These are phyloP conservation scores for Saksenaea oblongispora DNA, from an alignment of 371 early-diverging fungal genomes.

Conservation along the genomic window DNA sequence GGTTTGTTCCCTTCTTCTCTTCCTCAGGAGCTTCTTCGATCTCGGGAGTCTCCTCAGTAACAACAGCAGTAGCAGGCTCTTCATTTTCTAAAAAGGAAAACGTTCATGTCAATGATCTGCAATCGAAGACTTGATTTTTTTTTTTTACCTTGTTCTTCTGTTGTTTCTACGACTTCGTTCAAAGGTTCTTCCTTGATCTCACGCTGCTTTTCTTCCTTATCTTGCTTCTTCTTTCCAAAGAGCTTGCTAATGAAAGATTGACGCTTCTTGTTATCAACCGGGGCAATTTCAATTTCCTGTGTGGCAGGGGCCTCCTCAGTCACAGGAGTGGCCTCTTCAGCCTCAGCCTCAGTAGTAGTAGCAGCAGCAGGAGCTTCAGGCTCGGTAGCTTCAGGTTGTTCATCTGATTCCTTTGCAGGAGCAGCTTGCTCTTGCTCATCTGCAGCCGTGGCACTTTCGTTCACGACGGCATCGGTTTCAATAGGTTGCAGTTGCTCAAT, in stretches of 20 bases:
- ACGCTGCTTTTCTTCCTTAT: constrained; percentile 13
- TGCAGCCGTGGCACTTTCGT: not conserved
- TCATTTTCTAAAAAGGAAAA: constrained; percentile 9
- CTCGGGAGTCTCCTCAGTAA: constrained; percentile 1
- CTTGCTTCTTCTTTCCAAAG: constrained; percentile 10
- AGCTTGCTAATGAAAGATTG: constrained; percentile 12
- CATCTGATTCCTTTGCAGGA: not conserved
- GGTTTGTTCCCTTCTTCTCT: constrained; percentile 28
- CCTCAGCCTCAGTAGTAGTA: constrained; percentile 1
- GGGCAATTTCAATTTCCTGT: not conserved
- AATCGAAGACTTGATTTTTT: not conserved
- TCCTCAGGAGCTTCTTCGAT: constrained; percentile 7
- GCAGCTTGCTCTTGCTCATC: not conserved
- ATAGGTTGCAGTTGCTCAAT: constrained; percentile 16
- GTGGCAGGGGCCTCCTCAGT: not conserved
- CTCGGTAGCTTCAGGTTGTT: constrained; percentile 5
- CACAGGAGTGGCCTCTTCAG: not conserved
- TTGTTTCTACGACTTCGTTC: not conserved
- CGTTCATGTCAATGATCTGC: not conserved
- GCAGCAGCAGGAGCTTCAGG: constrained; percentile 10
- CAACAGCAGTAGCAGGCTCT: constrained; percentile 8
- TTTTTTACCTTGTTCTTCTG: constrained; percentile 10
- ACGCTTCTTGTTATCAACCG: constrained; percentile 2
- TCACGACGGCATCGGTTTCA: constrained; percentile 9
- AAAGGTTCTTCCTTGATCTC: constrained; percentile 16